Conservation (phyloP, 1,284 basidiomycete genomes). For the Tilletia indica region DNA sequence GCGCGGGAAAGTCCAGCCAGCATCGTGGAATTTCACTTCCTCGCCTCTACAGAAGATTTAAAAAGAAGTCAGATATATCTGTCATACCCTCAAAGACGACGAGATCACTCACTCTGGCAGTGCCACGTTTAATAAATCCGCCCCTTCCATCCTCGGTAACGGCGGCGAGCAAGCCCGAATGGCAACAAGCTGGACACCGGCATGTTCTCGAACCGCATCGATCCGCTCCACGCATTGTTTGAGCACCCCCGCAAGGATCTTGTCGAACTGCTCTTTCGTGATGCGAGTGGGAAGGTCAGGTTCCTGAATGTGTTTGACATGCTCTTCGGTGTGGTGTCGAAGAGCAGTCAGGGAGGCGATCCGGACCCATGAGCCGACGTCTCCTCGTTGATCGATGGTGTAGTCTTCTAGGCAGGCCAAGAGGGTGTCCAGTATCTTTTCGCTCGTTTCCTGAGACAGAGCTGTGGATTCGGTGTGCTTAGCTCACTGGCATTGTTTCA, state of each 20-base stretch:
- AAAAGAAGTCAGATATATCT: background rate
- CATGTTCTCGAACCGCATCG: conserved; percentile 79
- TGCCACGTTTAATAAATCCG: conserved; percentile 14
- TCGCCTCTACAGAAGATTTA: background rate
- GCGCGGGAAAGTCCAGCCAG: conserved; percentile 23
- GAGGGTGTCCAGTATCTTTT: conserved; percentile 39
- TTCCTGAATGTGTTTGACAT: background rate
- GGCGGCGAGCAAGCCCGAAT: conserved; percentile 5
- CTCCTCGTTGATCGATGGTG: conserved; percentile 87
- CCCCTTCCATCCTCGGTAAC: background rate
- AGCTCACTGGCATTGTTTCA: background rate
- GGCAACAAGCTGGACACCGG: conserved; percentile 61
- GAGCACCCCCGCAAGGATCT: conserved; percentile 64
- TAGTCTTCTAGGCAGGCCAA: conserved; percentile 79
- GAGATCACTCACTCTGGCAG: conserved; percentile 14
- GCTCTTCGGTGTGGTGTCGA: conserved; percentile 31
- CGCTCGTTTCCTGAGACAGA: conserved; percentile 11
- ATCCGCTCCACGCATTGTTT: conserved; percentile 88
- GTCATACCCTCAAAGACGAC: too few species aligned
- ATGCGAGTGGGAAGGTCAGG: background rate
- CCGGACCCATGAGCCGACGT: conserved; percentile 95
- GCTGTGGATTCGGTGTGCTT: background rate
- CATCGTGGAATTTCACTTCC: conserved; percentile 25
- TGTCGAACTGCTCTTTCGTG: conserved; percentile 23
- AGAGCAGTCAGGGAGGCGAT: conserved; percentile 70